Percentiles rank a stretch among this genome's conserved stretches.
Conservation (phyloP, 148 eudicot genomes). For the Vaccinium corymbosum region DNA sequence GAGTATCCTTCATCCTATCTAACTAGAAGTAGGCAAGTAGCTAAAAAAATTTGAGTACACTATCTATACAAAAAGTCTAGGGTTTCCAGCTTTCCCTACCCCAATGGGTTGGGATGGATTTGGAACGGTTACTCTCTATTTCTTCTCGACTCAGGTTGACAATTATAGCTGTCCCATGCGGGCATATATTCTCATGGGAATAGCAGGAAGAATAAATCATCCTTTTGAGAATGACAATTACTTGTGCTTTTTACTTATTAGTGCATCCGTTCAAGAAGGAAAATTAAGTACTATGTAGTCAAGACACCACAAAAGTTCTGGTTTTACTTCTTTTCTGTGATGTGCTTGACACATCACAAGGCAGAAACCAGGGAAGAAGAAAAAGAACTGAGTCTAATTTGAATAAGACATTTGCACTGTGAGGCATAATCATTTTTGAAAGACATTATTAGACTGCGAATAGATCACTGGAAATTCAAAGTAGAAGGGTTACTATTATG, state of each 20-base stretch:
- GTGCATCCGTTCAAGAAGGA: background rate
- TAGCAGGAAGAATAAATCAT: background rate
- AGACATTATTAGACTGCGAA: background rate
- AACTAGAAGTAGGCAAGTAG: background rate
- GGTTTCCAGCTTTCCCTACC: background rate
- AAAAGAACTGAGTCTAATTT: background rate
- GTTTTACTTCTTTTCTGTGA: background rate
- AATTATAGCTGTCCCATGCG: background rate
- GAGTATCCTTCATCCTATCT: constrained; percentile 1
- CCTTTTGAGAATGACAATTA: background rate
- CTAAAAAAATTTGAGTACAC: background rate
- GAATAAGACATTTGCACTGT: background rate
- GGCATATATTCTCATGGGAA: background rate
- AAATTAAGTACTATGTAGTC: background rate
- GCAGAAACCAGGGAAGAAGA: background rate
- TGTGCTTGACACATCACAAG: background rate
- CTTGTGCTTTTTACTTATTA: background rate
- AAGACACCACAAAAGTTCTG: background rate
- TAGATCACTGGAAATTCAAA: background rate
- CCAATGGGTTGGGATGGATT: background rate
- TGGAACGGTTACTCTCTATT: background rate
- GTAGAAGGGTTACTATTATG: background rate
- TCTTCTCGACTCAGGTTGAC: background rate
- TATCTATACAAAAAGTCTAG: background rate
- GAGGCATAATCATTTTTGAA: background rate